Evolutionary conservation across 2,329 filamentous ascomycete genomes (phyloP).

Genomic region (Alternaria novae-zelandiae): DNA sequence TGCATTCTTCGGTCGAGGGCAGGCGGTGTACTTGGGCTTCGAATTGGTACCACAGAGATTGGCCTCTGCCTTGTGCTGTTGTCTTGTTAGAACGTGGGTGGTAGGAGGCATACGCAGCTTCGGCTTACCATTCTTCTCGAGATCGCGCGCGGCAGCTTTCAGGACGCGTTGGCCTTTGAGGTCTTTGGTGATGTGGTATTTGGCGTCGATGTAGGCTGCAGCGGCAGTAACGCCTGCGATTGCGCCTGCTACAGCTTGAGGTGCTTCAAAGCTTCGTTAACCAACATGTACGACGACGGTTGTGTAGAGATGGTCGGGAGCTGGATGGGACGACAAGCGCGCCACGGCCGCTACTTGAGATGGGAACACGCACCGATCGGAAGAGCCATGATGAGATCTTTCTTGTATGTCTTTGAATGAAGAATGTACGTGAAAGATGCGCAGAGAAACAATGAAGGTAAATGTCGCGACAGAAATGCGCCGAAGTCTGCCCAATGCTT

Average conservation of each 20-base stretch:
- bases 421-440: not conserved
- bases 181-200: slow-evolving; percentile 71
- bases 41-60: slow-evolving; percentile 71
- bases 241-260: slow-evolving; percentile 36
- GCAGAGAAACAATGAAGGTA: not conserved
- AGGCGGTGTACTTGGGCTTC: slow-evolving; percentile 61
- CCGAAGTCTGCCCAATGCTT: slow-evolving; percentile 5
- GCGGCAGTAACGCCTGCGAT: slow-evolving; percentile 48
- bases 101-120: not conserved
- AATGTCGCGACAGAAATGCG: not conserved
- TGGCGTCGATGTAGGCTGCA: slow-evolving; percentile 71
- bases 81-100: slow-evolving; percentile 1
- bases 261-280: slow-evolving; percentile 27
- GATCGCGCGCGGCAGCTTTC: slow-evolving; percentile 54
- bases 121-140: slow-evolving; percentile 57
- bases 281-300: not conserved
- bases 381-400: slow-evolving; percentile 12
- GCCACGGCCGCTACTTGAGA: not conserved
- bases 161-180: slow-evolving; percentile 54
- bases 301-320: not conserved
- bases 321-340: not conserved
- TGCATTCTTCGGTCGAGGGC: slow-evolving; percentile 59
- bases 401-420: not conserved
- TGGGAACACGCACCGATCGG: slow-evolving; percentile 10
- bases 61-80: slow-evolving; percentile 52